phyloP scores from a whole-genome alignment of 2,329 filamentous ascomycete species.

The Macroventuria anomochaeta region DNA sequence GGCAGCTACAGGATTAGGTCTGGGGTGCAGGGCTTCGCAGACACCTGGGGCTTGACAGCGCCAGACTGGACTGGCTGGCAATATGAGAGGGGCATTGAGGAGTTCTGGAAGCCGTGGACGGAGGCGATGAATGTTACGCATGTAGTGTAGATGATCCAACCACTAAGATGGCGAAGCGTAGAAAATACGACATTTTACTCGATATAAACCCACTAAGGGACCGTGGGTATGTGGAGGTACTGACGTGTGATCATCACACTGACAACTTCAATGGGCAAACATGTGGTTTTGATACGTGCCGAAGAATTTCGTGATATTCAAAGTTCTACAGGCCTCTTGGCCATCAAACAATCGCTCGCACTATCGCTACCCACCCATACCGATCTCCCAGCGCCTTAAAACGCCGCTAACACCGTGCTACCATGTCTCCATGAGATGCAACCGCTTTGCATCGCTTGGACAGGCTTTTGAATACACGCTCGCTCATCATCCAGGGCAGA shows the following conservation, averaged over 20 bases:
- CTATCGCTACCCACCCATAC: not conserved
- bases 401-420: conserved; percentile 16
- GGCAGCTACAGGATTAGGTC: conserved; percentile 57
- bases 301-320: conserved; percentile 7
- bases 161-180: no score
- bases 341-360: conserved; percentile 8
- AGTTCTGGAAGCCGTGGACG: conserved; percentile 61
- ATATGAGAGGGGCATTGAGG: conserved; percentile 54
- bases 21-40: conserved; percentile 54
- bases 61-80: conserved; percentile 58
- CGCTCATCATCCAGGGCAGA: not conserved
- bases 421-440: not conserved
- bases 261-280: not conserved
- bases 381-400: conserved; percentile 2
- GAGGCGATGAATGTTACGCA: conserved; percentile 47
- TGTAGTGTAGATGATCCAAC: conserved; percentile 18
- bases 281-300: not conserved
- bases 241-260: not conserved
- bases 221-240: no score
- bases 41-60: conserved; percentile 59
- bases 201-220: no score
- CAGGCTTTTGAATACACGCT: not conserved
- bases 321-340: conserved; percentile 14
- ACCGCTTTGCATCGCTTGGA: not conserved
- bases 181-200: no score